Evolutionary conservation across 805 yeast species (phyloP), one percentile per base, ranked within the genome.

Genomic region (Wickerhamiella azyma): DNA sequence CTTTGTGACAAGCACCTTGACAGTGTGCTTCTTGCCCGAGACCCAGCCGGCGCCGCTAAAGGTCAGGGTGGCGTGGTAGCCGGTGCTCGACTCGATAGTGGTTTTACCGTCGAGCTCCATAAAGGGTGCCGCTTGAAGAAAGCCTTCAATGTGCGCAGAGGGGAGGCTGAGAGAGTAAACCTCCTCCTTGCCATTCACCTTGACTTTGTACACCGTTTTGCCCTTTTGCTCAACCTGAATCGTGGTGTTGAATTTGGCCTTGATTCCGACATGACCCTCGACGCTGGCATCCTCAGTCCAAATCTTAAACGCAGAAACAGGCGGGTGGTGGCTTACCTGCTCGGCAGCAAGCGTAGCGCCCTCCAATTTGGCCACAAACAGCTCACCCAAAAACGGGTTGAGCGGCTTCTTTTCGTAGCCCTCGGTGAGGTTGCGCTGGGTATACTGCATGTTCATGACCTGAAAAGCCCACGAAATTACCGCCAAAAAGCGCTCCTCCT

Each of bases 351-450:
- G 68, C 10, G 77, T 65, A 21, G 95, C 83, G 13, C 75, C 63
- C 53, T 77, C 85, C 94, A 96, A 86, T 57, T 81, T 78, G 41
- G 96, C 97, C 33, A 85, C 82, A 57, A 88, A 92, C 42, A 86
- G 70, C 67, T 92, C 98, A 48, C 98, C 98, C 53, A 92, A 68
- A 59, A 92, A 89, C 39, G 98, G 98, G 62, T 92, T 92, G 62
- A 92, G 69, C 8, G 98, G 97, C 66, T 92, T 92, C 74, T 92
- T 92, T 66, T 92, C 98, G 37, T 85, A 72, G n/a, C 97, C 97
- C 74, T 83, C 74, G 45, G 79, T 73, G 67, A 89, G 96, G 62
- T 77, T 84, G 61, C 98, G 76, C 18, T 94, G 81, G 61, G 94
- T 83, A 63, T 89, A 92, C 66, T 92, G 97, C 21, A 94, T 85